Conservation (phyloP, 2,329 filamentous ascomycete genomes). For the Calonectria leucothoes region DNA sequence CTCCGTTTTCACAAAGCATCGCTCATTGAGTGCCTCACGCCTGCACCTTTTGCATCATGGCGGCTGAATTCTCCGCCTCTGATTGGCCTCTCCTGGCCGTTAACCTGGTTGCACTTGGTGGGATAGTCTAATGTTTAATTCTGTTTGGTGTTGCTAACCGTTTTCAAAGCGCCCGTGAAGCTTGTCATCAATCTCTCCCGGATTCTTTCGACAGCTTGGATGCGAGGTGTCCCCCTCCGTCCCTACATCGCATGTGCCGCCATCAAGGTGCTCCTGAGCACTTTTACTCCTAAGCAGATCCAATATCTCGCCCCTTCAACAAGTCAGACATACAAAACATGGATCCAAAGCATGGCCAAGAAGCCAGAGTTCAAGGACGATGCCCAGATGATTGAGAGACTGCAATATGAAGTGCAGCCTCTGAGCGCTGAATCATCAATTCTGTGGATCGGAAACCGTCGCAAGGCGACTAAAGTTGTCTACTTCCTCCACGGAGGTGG, state of each 20-base stretch:
- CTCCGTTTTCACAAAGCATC: background rate
- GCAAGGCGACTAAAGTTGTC: background rate
- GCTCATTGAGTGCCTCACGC: background rate
- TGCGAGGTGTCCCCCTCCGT: background rate
- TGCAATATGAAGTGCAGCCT: constrained; percentile 54
- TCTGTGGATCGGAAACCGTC: constrained; percentile 1
- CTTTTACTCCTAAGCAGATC: background rate
- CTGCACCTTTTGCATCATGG: background rate
- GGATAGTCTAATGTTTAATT: background rate
- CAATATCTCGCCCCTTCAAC: background rate
- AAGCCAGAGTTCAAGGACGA: background rate
- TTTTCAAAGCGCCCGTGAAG: background rate
- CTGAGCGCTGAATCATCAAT: constrained; percentile 12
- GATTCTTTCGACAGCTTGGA: background rate
- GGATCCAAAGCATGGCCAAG: background rate
- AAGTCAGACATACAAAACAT: background rate
- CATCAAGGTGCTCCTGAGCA: background rate
- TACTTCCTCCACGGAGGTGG: constrained; percentile 6
- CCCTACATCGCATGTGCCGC: background rate
- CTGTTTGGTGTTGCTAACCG: background rate
- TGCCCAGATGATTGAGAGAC: background rate
- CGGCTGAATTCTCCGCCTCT: background rate
- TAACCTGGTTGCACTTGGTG: background rate
- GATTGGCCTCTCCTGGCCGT: background rate
- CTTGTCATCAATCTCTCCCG: background rate